Percentiles rank a stretch among this genome's conserved stretches.
phyloP scores from a whole-genome alignment of 441 rosid genomes.

The Pelargonium fulgidum region DNA sequence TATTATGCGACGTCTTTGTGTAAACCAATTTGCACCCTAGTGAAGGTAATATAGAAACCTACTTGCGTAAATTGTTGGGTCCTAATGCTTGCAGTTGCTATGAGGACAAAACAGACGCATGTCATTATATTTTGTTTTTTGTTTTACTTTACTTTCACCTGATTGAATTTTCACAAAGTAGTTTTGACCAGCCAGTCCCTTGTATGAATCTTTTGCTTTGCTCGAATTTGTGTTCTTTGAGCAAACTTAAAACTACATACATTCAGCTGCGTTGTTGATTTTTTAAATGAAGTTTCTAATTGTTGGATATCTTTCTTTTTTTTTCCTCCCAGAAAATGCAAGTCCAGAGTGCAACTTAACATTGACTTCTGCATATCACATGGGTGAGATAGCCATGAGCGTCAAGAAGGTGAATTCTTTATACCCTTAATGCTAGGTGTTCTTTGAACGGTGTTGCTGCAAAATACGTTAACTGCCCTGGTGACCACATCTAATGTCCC shows the following conservation, averaged over 20 bases:
- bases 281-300: not conserved
- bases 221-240: slow-evolving; percentile 1
- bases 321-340: slow-evolving; percentile 53
- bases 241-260: not conserved
- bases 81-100: too few relatives aligned
- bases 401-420: slow-evolving; percentile 60
- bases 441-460: not conserved
- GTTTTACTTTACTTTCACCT: too few relatives aligned
- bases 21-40: too few relatives aligned
- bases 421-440: not conserved
- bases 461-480: not conserved
- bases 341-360: slow-evolving; percentile 90
- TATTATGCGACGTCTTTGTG: too few relatives aligned
- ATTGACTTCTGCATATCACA: slow-evolving; percentile 64
- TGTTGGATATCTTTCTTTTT: slow-evolving; percentile 13
- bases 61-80: too few relatives aligned
- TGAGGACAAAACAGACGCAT: too few relatives aligned
- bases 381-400: slow-evolving; percentile 96
- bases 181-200: too few relatives aligned
- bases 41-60: too few relatives aligned
- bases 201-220: not conserved
- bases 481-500: not conserved
- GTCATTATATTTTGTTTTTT: too few relatives aligned
- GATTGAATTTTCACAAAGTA: too few relatives aligned
- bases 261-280: not conserved